These are phyloP conservation scores for Candida argentea DNA, from an alignment of 805 yeast species.

Conservation along the genomic window DNA sequence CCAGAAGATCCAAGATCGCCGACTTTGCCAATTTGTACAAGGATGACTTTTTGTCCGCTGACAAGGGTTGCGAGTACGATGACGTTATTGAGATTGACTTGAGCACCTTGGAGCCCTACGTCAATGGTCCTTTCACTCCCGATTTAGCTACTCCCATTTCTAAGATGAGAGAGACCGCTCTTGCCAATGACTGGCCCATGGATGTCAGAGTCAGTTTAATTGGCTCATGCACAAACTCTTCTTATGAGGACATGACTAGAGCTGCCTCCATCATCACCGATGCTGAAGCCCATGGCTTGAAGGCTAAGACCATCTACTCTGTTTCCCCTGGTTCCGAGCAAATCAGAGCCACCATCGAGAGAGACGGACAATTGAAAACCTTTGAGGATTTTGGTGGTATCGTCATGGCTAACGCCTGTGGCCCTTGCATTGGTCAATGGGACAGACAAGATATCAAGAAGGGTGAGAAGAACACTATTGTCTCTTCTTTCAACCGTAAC, in stretches of 20 bases:
- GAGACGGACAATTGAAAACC: conserved; percentile 81
- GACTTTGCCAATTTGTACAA: conserved; percentile 62
- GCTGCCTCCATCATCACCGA: conserved; percentile 85
- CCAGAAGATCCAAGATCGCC: conserved; percentile 77
- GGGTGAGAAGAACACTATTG: conserved; percentile 94
- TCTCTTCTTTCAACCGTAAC: conserved; percentile 96
- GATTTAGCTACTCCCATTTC: conserved; percentile 92
- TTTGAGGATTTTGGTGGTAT: conserved; percentile 84
- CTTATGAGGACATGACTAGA: conserved; percentile 97
- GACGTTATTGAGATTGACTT: conserved; percentile 85
- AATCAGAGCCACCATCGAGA: conserved; percentile 91
- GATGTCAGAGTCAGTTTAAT: conserved; percentile 86
- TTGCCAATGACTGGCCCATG: conserved; percentile 75
- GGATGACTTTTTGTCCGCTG: conserved; percentile 64
- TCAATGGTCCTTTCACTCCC: conserved; percentile 98
- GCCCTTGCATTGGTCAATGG: conserved; percentile 99
- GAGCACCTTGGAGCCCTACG: conserved; percentile 81
- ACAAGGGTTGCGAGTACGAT: conserved; percentile 84
- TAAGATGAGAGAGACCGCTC: conserved; percentile 61
- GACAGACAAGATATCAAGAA: conserved; percentile 87
- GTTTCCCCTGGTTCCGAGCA: conserved; percentile 99
- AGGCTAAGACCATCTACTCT: conserved; percentile 78
- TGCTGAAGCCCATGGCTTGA: conserved; percentile 77
- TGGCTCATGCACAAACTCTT: conserved; percentile 97
- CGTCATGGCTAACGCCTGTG: conserved; percentile 96